phyloP scores from a whole-genome alignment of 805 yeast genomes.

The Candida stauntonica region DNA sequence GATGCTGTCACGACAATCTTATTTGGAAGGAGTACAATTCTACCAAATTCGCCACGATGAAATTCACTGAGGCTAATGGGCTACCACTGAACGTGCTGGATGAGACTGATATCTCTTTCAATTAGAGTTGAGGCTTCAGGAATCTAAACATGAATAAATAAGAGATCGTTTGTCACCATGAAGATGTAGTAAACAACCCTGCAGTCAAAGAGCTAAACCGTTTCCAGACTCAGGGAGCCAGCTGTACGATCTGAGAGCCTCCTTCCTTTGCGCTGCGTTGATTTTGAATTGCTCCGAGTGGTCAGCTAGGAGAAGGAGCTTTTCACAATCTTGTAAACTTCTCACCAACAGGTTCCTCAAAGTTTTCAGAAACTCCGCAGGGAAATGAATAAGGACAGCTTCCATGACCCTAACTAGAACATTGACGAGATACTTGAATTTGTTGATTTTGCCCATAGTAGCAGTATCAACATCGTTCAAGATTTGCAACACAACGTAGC shows the following conservation, averaged over 20 bases:
- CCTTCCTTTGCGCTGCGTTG: conserved; percentile 25
- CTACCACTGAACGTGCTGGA: conserved; percentile 21
- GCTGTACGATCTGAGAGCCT: conserved; percentile 31
- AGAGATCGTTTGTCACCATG: no score
- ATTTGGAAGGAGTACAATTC: conserved; percentile 37
- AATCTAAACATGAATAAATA: no score
- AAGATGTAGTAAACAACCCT: no score
- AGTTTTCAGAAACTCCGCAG: conserved; percentile 26
- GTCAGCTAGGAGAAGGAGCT: conserved; percentile 19
- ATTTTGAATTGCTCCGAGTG: conserved; percentile 17
- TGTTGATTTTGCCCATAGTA: conserved; percentile 19
- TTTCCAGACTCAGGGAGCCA: conserved; percentile 33
- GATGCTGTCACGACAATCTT: conserved; percentile 37
- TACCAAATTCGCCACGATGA: conserved; percentile 27
- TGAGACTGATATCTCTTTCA: conserved; percentile 19
- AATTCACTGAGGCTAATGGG: conserved; percentile 17
- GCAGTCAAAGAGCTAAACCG: conserved; percentile 31
- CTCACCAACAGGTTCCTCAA: conserved; percentile 22
- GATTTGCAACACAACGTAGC: conserved; percentile 21
- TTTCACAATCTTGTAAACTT: conserved; percentile 25
- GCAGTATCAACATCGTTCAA: conserved; percentile 19
- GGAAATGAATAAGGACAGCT: conserved; percentile 28
- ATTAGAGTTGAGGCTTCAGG: no score
- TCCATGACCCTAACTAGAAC: conserved; percentile 22
- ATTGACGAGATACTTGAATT: conserved; percentile 23